A percentile compares a stretch with the other conserved stretches of the same genome.
phyloP scores from a whole-genome alignment of 805 yeast species.

The Blastobotrys robertii region DNA sequence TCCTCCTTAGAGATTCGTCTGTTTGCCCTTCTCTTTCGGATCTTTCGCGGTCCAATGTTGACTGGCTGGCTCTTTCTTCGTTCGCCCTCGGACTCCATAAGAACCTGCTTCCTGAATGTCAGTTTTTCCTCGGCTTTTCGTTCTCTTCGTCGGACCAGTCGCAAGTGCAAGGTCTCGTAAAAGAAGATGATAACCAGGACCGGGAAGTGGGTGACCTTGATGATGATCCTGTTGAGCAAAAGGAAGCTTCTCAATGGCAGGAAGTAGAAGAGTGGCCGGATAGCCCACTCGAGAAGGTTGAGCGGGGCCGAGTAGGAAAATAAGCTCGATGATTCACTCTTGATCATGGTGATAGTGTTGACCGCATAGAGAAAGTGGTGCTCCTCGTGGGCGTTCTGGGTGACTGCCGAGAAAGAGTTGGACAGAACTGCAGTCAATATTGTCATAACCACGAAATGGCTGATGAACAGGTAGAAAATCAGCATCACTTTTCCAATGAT shows the following conservation, averaged over 20 bases:
- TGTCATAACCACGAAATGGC: slow-evolving; percentile 45
- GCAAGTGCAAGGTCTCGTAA: slow-evolving; percentile 23
- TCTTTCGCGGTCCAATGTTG: slow-evolving; percentile 1
- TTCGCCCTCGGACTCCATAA: slow-evolving; percentile 1
- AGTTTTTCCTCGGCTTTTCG: slow-evolving; percentile 4
- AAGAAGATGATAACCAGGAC: slow-evolving; percentile 26
- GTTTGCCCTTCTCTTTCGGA: slow-evolving; percentile 4
- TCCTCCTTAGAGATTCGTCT: slow-evolving; percentile 19
- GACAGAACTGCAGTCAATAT: slow-evolving; percentile 45
- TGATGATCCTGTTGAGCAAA: slow-evolving; percentile 25
- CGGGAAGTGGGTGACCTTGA: slow-evolving; percentile 31
- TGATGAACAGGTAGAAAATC: slow-evolving; percentile 42
- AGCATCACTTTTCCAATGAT: slow-evolving; percentile 38
- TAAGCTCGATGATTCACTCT: slow-evolving; percentile 27
- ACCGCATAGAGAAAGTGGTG: slow-evolving; percentile 30
- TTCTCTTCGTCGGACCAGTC: slow-evolving; percentile 6
- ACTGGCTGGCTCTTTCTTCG: background rate
- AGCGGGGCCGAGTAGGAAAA: slow-evolving; percentile 31
- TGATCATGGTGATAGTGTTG: slow-evolving; percentile 30
- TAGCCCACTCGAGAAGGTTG: slow-evolving; percentile 25
- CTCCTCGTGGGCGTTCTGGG: slow-evolving; percentile 30
- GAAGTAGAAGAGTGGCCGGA: slow-evolving; percentile 25
- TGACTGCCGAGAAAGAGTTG: slow-evolving; percentile 28
- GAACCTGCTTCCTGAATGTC: slow-evolving; percentile 5
- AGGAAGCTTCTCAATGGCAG: slow-evolving; percentile 26